These are phyloP conservation scores for Ascochyta fabae DNA, from an alignment of 2,329 filamentous ascomycete genomes.

Conservation along the genomic window DNA sequence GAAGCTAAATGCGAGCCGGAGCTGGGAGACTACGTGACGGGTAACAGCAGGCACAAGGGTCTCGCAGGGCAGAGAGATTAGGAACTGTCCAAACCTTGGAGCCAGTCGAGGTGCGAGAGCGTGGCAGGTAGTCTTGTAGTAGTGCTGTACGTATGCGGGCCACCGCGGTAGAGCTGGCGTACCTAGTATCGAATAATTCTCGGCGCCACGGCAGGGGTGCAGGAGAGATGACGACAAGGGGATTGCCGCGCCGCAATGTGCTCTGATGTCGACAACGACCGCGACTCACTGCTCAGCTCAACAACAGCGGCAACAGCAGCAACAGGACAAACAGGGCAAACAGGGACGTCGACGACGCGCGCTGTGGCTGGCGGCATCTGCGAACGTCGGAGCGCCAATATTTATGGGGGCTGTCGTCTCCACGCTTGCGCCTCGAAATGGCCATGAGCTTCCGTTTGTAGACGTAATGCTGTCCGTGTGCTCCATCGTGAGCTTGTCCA, in stretches of 20 bases:
- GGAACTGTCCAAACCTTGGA: conserved; percentile 7
- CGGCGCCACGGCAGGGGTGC: conserved; percentile 16
- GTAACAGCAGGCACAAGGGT: conserved; percentile 27
- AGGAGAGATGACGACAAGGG: conserved; percentile 18
- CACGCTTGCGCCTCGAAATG: conserved; percentile 13
- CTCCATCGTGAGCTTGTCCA: conserved; percentile 24
- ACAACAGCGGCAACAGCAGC: neutral
- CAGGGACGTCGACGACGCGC: conserved; percentile 7
- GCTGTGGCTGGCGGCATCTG: conserved; percentile 17
- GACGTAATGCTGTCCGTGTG: conserved; percentile 19
- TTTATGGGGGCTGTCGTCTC: conserved; percentile 10
- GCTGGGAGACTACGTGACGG: conserved; percentile 27
- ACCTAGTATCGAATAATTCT: conserved; percentile 10
- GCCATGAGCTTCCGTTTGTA: conserved; percentile 21
- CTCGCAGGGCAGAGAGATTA: conserved; percentile 12
- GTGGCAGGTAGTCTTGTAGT: conserved; percentile 13
- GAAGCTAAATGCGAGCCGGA: conserved; percentile 5
- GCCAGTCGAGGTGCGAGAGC: conserved; percentile 4
- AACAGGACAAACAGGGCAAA: neutral
- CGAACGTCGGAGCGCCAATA: conserved; percentile 14
- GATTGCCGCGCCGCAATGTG: conserved; percentile 15
- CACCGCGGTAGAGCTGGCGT: conserved; percentile 9
- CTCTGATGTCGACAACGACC: conserved; percentile 5
- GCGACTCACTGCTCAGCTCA: conserved; percentile 1
- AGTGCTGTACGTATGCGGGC: conserved; percentile 8